Percentiles rank a stretch among this genome's conserved stretches.
Conservation (phyloP, 2,329 filamentous ascomycete genomes). For the Akanthomyces dipterigenus region DNA sequence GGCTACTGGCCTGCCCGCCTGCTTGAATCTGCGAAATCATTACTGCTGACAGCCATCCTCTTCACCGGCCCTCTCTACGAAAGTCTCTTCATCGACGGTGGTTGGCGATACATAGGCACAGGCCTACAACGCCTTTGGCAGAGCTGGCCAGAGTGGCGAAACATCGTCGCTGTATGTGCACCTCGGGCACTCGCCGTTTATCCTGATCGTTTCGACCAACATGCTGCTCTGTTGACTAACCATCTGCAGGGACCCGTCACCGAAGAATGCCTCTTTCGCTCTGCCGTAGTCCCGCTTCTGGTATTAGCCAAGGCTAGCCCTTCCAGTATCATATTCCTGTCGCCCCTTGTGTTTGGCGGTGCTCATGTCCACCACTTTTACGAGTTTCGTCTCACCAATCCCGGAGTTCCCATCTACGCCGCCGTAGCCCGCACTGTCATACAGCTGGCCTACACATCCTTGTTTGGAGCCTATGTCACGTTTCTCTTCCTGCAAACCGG, state of each 20-base stretch:
- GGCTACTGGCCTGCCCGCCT: conserved; percentile 75
- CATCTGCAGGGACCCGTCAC: conserved; percentile 66
- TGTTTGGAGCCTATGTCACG: conserved; percentile 90
- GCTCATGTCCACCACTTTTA: conserved; percentile 95
- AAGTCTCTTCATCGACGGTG: conserved; percentile 62
- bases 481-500: conserved; percentile 85
- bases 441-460: conserved; percentile 82
- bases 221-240: not conserved
- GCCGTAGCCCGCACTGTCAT: conserved; percentile 67
- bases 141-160: conserved; percentile 79
- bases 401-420: conserved; percentile 55
- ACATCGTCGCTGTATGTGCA: conserved; percentile 69
- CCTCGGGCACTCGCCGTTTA: not conserved
- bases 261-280: conserved; percentile 91
- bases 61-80: conserved; percentile 85
- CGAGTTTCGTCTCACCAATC: conserved; percentile 80
- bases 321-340: conserved; percentile 64
- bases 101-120: conserved; percentile 57
- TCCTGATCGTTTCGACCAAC: not conserved
- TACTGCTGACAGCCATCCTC: conserved; percentile 69
- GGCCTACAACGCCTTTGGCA: conserved; percentile 51
- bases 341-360: conserved; percentile 84
- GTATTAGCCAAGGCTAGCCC: conserved; percentile 58
- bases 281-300: conserved; percentile 75
- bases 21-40: conserved; percentile 52